Evolutionary conservation across 2,329 filamentous ascomycete species (phyloP), one percentile per base, ranked within the genome.

Genomic region (Xylaria sp.): DNA sequence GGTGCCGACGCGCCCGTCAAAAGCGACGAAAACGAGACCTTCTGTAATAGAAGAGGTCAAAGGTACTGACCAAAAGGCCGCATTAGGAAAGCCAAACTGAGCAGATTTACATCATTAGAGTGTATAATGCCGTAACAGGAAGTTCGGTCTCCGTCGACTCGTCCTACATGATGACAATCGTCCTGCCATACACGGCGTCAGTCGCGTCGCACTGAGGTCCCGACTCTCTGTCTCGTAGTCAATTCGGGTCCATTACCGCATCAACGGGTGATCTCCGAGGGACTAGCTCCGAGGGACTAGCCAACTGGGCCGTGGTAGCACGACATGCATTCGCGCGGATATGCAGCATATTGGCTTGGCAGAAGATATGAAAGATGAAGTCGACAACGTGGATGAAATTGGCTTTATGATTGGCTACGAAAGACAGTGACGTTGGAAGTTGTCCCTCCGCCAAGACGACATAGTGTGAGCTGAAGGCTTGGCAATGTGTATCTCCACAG

Each of bases 371-470:
- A 63, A 42, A 42, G 36, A 34, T 55, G 55, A 69, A 32, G 48
- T 39, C 32, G 64, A 62, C n/a, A 69, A 69, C 64, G 68, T 64
- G 68, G 65, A 64, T 24, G 32, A 65, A 27, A 5, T 24, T 7
- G 3, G 4, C 12, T n/a, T 36, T 32, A 24, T 64, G 68, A 67
- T 69, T 69, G 64, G 68, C 19, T 21, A 24, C 17, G 42, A 2
- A 24, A 3, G 19, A 21, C 1, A 9, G 27, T 11, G 19, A 48
- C 39, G 62, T 53, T 61, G 34, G 42, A 55, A 30, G 32, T 34
- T 19, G 30, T 47, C 21, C 30, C 54, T 45, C 34, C 51, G 67
- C 67, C 67, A 68, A 68, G 66, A 39, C 19, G 58, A 47, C 47
- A 61, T 24, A 47, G 21, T 47, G 48, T 21, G 48, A 55, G 67